Evolutionary conservation across 768 basidiomycete genomes (phyloP).

Genomic region (Kwoniella newhampshirensis): DNA sequence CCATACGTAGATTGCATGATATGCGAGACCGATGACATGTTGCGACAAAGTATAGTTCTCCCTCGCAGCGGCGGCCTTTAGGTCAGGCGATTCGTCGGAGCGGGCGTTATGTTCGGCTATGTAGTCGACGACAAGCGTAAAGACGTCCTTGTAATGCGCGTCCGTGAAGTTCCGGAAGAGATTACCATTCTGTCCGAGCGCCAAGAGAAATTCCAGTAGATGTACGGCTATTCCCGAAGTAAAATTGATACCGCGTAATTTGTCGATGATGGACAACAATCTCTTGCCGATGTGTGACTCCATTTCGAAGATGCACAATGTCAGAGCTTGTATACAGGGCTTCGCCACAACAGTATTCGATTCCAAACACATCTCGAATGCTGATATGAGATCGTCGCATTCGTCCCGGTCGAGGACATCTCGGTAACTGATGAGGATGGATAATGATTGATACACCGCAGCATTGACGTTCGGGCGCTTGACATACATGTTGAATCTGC

Average conservation of each 20-base stretch:
- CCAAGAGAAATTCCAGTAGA: constrained; percentile 84
- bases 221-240: constrained; percentile 92
- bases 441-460: constrained; percentile 79
- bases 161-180: constrained; percentile 90
- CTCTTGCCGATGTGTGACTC: constrained; percentile 75
- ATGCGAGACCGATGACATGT: constrained; percentile 84
- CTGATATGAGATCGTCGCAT: constrained; percentile 55
- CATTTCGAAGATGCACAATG: constrained; percentile 83
- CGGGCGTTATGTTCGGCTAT: constrained; percentile 72
- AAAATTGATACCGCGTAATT: constrained; percentile 84
- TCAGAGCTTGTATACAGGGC: constrained; percentile 83
- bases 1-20: constrained; percentile 90
- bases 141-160: constrained; percentile 85
- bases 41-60: constrained; percentile 71
- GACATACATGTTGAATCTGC: constrained; percentile 51
- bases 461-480: constrained; percentile 82
- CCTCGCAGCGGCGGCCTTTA: constrained; percentile 24
- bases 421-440: constrained; percentile 83
- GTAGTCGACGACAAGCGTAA: constrained; percentile 90
- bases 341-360: constrained; percentile 61
- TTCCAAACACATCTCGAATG: constrained; percentile 55
- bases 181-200: constrained; percentile 74
- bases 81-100: constrained; percentile 35
- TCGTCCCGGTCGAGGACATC: constrained; percentile 65
- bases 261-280: constrained; percentile 76